These are phyloP conservation scores for Trichosporon inkin DNA, from an alignment of 1,284 basidiomycete genomes.

Conservation along the genomic window DNA sequence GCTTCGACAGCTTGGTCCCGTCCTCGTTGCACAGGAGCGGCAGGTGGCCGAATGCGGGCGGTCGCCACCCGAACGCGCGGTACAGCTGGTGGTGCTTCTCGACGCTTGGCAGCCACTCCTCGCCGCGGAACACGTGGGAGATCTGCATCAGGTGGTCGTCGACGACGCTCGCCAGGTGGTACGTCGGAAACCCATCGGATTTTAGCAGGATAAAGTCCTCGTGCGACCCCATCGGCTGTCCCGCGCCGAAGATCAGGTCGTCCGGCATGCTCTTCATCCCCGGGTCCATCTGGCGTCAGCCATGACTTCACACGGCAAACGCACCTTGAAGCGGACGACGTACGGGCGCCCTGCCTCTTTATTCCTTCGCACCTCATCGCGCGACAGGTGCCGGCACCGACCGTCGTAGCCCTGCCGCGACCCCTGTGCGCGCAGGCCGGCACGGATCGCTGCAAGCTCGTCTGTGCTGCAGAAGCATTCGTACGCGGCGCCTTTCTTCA, in stretches of 20 bases:
- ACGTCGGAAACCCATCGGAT: slow-evolving; percentile 88
- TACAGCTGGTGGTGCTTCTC: slow-evolving; percentile 90
- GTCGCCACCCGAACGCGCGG: slow-evolving; percentile 63
- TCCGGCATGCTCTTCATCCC: slow-evolving; percentile 23
- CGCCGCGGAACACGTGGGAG: slow-evolving; percentile 90
- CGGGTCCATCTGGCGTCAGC: slow-evolving; percentile 21
- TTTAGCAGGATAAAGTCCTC: slow-evolving; percentile 94
- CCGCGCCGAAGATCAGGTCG: slow-evolving; percentile 36
- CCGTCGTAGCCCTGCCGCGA: slow-evolving; percentile 78
- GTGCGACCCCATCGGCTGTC: slow-evolving; percentile 26
- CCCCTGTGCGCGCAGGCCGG: slow-evolving; percentile 64
- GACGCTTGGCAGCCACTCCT: slow-evolving; percentile 97
- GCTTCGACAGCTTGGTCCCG: slow-evolving; percentile 90
- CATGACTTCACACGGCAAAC: slow-evolving; percentile 31
- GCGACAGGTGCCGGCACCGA: slow-evolving; percentile 72
- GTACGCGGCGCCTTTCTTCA: slow-evolving; percentile 81
- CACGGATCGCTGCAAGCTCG: slow-evolving; percentile 62
- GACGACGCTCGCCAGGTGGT: slow-evolving; percentile 92
- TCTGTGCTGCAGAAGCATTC: slow-evolving; percentile 85
- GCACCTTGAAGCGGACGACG: slow-evolving; percentile 80
- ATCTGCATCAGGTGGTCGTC: slow-evolving; percentile 96
- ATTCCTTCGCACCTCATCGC: slow-evolving; percentile 73
- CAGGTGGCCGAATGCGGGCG: slow-evolving; percentile 84
- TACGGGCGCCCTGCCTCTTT: slow-evolving; percentile 70
- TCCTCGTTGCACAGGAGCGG: slow-evolving; percentile 86